Evolutionary conservation across 805 yeast species (phyloP), one percentile per base, ranked within the genome.

Genomic region (Metschnikowia gruessii): DNA sequence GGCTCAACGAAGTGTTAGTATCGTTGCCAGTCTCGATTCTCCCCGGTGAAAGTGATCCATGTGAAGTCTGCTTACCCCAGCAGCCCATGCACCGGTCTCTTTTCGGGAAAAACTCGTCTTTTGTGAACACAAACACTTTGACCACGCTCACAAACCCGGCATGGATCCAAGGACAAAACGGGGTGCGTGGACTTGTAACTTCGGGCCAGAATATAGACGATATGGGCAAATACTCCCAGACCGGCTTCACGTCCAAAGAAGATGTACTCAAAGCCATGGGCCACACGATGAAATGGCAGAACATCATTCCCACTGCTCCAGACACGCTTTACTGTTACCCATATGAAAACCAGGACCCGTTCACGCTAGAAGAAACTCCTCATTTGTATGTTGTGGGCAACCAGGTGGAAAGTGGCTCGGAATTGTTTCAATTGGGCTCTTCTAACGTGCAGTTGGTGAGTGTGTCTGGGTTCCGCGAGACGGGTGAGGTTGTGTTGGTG

Each of bases 261-360:
- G 35, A 42, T 21, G 44, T 46, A 21, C 46, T 56, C 17, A 48
- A 59, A 4, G 56, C 68, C 17, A 74, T 92, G 69, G 86, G 83
- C 55, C 73, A 81, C 13, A 85, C 87, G 0, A 60, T 94, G 31
- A 67, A 70, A 38, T 91, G 97, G 96, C 92, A 90, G 58, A 88
- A 88, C 59, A 72, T 87, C 19, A 82, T 87, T 0, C 99, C 99
- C 2, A 90, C 97, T 0, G 95, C 97, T 1, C 99, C 99, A 0
- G 98, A 94, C 59, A 94, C 99, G 0, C 67, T 94, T 36, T 85
- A 91, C 76, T 83, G 95, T 54, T 90, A 88, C 57, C 97, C 99
- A 1, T 91, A 75, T 58, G 76, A 77, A 10, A 79, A 81, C 21
- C 57, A 61, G 1, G 98, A 94, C 63, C 98, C 98, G 3, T 89